Evolutionary conservation across 75 land plant species (phyloP), one percentile per base, ranked within the genome.

Genomic region (Selaginella tamariscina): DNA sequence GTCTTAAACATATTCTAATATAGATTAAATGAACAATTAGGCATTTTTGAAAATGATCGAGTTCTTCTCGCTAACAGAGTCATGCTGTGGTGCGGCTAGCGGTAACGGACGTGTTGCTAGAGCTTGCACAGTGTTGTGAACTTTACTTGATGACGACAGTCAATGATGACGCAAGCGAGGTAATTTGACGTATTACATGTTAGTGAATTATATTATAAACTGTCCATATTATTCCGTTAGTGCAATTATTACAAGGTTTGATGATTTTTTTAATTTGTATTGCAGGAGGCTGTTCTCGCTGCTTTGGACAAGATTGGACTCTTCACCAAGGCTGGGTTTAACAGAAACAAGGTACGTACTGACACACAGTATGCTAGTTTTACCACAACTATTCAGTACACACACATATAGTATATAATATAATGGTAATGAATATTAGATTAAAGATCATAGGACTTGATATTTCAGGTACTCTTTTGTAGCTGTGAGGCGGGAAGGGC

Each of bases 111-210:
- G 79, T 84, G 1, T 73, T 95, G 67, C 59, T 85, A 74, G 97
- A 95, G 68, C 75, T 95, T 31, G 85, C 92, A 0, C 85, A 83
- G 69, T 76, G 72, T 56, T 85, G 89, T 77, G 99, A 95, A 77
- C 78, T 95, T 9, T 95, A 95, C 73, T 83, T 95, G 23, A 85
- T 95, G 79, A 85, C 89, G 66, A 82, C 78, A 69, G 80, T 95
- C 68, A 30, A 81, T 44, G 99, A 95, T 75, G 99, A 91, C 72
- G 82, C 81, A 77, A 91, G 92, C 71, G 97, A 84, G 82, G 96
- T 90, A 44, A 20, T 55, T 59, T 1, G n/a, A n/a, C n/a, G 20
- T 18, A 63, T n/a, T 1, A 13, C 20, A 5, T 1, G 30, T 56
- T 27, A n/a, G n/a, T n/a, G n/a, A n/a, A n/a, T n/a, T n/a, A n/a